Percentiles rank a stretch among this genome's conserved stretches.
These are phyloP conservation scores for Populus pruinosa DNA, from an alignment of 345 rosid genomes.

Conservation along the genomic window DNA sequence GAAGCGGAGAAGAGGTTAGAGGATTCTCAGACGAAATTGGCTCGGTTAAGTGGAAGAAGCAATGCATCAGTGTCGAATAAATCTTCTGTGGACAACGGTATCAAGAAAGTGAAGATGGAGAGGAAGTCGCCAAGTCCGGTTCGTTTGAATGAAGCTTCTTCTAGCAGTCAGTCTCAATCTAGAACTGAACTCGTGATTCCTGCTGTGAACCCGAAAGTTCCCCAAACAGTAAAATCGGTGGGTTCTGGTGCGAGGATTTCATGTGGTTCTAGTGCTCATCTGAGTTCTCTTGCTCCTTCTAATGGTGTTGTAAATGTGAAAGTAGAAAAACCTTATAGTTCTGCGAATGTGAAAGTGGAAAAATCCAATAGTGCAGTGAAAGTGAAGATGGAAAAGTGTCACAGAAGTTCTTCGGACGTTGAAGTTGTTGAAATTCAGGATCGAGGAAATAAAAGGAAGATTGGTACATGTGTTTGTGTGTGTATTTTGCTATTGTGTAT, in stretches of 20 bases:
- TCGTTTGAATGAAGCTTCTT: conserved; percentile 25
- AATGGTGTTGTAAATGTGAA: conserved; percentile 33
- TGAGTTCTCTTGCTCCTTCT: conserved; percentile 17
- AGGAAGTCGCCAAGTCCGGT: conserved; percentile 29
- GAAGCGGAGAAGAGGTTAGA: conserved; percentile 59
- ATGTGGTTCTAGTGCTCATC: conserved; percentile 21
- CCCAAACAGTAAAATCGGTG: conserved; percentile 30
- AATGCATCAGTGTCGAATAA: conserved; percentile 20
- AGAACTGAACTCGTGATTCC: conserved; percentile 50
- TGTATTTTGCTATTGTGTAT: not conserved
- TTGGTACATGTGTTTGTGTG: conserved; percentile 36
- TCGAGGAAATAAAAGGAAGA: conserved; percentile 64
- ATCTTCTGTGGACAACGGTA: conserved; percentile 22
- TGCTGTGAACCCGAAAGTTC: conserved; percentile 38
- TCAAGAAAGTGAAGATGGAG: conserved; percentile 34
- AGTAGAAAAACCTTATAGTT: conserved; percentile 37
- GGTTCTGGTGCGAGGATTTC: conserved; percentile 30
- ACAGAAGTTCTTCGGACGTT: conserved; percentile 24
- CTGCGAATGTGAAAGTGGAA: conserved; percentile 28
- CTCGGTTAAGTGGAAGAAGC: conserved; percentile 46
- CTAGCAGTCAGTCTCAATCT: conserved; percentile 24
- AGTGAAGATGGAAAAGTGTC: conserved; percentile 39
- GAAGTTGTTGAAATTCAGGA: conserved; percentile 40
- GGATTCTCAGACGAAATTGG: conserved; percentile 53
- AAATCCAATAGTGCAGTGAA: conserved; percentile 25